These are phyloP conservation scores for Rheum nobile DNA, from an alignment of 148 eudicot species.

Conservation along the genomic window DNA sequence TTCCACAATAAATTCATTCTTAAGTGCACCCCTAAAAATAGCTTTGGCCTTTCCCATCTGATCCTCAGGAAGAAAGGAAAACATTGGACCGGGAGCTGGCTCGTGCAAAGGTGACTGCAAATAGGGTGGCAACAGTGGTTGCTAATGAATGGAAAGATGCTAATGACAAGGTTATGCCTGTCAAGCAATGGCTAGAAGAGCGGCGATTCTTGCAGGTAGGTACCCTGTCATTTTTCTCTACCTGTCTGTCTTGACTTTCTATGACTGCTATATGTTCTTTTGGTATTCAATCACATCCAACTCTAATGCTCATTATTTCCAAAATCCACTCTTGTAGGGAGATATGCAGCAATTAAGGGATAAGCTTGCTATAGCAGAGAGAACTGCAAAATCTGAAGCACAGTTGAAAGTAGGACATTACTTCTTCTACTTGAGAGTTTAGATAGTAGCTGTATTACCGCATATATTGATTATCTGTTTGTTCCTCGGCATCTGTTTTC, in stretches of 20 bases:
- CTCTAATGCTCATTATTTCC: background rate
- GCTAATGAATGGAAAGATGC: slow-evolving; percentile 86
- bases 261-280: background rate
- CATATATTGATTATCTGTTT: background rate
- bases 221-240: background rate
- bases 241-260: background rate
- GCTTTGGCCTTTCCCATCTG: background rate
- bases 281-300: background rate
- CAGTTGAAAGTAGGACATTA: slow-evolving; percentile 38
- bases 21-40: background rate
- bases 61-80: slow-evolving; percentile 60
- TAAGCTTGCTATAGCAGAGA: slow-evolving; percentile 48
- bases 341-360: slow-evolving; percentile 72
- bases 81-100: slow-evolving; percentile 78
- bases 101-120: slow-evolving; percentile 71
- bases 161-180: slow-evolving; percentile 79
- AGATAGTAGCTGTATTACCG: background rate
- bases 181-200: slow-evolving; percentile 80
- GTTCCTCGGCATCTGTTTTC: background rate
- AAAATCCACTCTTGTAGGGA: slow-evolving; percentile 24
- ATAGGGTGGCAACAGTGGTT: slow-evolving; percentile 70
- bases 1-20: background rate
- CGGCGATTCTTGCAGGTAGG: slow-evolving; percentile 77
- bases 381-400: slow-evolving; percentile 66
- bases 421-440: background rate